phyloP scores from a whole-genome alignment of 768 basidiomycete species.

The Sporobolomyces roseus region DNA sequence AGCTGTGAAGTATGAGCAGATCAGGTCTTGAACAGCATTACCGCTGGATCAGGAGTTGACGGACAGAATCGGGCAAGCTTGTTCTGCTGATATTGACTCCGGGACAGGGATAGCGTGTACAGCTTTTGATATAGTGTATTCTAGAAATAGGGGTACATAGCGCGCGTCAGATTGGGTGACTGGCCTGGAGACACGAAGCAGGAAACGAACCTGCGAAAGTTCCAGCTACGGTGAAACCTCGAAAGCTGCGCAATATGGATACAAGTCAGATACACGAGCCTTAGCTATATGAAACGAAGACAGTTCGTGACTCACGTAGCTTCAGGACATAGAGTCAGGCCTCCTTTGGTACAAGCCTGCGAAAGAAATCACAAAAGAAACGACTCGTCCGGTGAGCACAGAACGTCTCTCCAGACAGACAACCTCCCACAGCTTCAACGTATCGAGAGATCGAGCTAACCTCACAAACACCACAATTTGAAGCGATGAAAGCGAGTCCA shows the following conservation, averaged over 20 bases:
- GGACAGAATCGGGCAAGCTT: slow-evolving; percentile 12
- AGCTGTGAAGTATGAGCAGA: background rate
- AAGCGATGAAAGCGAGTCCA: slow-evolving; percentile 11
- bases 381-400: too few species aligned
- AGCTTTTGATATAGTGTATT: slow-evolving; percentile 14
- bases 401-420: too few species aligned
- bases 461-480: slow-evolving; percentile 2
- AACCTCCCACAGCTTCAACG: too few species aligned
- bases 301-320: background rate
- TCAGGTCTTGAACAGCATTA: too few species aligned
- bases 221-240: slow-evolving; percentile 4
- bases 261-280: too few species aligned
- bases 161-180: too few species aligned
- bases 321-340: slow-evolving; percentile 5
- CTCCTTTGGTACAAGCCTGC: slow-evolving; percentile 6
- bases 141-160: too few species aligned
- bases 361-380: too few species aligned
- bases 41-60: too few species aligned
- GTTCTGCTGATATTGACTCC: background rate
- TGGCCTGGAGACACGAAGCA: background rate
- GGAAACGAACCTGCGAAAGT: background rate
- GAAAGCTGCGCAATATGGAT: background rate
- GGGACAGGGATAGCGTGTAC: slow-evolving; percentile 5
- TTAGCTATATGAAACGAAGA: background rate
- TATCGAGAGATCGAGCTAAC: background rate